Evolutionary conservation across 2,329 filamentous ascomycete species (phyloP), one percentile per base, ranked within the genome.

Genomic region (Malbranchea cinnamomea): DNA sequence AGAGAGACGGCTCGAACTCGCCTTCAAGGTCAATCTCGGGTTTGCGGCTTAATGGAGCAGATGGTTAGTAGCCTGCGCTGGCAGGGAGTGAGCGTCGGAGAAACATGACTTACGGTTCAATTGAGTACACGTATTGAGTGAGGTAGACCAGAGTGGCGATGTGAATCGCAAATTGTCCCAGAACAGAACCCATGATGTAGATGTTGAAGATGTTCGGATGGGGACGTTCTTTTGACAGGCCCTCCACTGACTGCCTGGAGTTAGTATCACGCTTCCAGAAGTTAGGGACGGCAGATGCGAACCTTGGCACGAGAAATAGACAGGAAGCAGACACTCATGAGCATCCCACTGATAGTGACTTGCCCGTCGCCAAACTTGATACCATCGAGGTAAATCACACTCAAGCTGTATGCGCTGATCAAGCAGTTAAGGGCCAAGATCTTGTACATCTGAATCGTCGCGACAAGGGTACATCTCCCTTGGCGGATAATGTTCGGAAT

Each of bases 391-490:
- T 98, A 98, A 34, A 98, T 67, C 11, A 98, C 89, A 54, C 81
- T 91, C 50, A 98, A 60, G 56, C 83, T 93, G 71, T 98, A 98
- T 21, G 89, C 89, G 44, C 82, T 93, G 52, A 98, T 98, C 44
- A 98, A 66, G 53, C 89, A 98, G 65, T 98, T 98, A 36, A 98
- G 65, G 5, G 89, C 89, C 30, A 98, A 71, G 46, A 98, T 98
- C 69, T 94, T 98, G 74, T 98, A 98, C 87, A 98, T 98, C 64
- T 98, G 89, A 41, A 98, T 95, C 0, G 89, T 98, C 18, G 89
- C 89, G 32, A 98, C 89, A 12, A 98, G 73, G 5, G 89, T 98
- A 63, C 89, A 98, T 38, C 89, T 80, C 34, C 89, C 89, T 62
- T 98, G 89, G 35, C 89, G 81, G 48, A 98, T 89, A 47, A 98